Evolutionary conservation across 169 alveolate species (phyloP).

Genomic region (Neospora caninum): DNA sequence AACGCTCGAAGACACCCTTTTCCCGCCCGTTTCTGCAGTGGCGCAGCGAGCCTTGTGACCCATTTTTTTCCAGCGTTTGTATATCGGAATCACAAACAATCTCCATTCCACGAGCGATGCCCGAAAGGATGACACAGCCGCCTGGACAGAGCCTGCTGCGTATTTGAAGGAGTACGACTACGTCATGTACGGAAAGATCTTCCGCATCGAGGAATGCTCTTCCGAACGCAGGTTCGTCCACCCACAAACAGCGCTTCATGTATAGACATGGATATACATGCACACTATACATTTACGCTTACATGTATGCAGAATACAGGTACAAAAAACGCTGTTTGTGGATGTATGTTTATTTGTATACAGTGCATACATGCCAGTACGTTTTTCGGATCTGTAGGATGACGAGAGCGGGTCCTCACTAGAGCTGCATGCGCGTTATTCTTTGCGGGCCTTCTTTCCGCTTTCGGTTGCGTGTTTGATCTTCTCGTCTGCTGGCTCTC

Average conservation of each 20-base stretch:
- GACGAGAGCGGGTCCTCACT: no score
- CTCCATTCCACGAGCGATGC: background rate
- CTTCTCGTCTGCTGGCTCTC: no score
- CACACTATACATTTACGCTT: background rate
- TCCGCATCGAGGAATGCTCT: conserved; percentile 89
- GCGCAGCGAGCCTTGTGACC: background rate
- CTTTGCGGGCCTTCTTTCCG: no score
- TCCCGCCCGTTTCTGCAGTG: background rate
- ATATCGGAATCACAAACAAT: conserved; percentile 15
- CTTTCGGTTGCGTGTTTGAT: no score
- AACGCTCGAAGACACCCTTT: background rate
- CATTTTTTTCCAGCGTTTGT: background rate
- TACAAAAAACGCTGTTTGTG: background rate
- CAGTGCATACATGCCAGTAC: background rate
- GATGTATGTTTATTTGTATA: background rate
- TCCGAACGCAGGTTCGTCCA: conserved; percentile 86
- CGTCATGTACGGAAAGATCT: conserved; percentile 91
- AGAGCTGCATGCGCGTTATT: no score
- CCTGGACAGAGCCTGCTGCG: conserved; percentile 9
- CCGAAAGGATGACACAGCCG: background rate
- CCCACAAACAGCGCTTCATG: background rate
- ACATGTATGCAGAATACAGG: background rate
- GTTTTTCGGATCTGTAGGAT: no score
- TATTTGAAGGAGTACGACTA: conserved; percentile 87
- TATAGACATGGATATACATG: background rate